These are phyloP conservation scores for Solanum etuberosum DNA, from an alignment of 257 asterid species.

Conservation along the genomic window DNA sequence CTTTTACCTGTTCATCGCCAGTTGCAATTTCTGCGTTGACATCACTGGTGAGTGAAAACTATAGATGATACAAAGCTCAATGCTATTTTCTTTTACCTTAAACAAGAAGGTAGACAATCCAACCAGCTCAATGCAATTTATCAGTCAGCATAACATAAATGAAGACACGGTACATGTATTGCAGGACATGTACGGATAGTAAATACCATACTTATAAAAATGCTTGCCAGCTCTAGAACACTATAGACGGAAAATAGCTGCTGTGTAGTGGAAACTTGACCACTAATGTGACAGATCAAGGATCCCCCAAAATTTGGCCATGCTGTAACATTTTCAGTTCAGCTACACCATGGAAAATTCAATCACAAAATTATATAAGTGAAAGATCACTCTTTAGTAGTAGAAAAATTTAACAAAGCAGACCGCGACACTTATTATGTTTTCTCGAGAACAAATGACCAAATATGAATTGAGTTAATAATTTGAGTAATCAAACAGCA, in stretches of 20 bases:
- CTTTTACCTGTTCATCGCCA: slow-evolving; percentile 78
- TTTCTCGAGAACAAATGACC: neutral
- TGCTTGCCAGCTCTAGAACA: neutral
- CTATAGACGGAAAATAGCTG: neutral
- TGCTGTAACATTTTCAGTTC: neutral
- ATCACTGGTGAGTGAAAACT: neutral
- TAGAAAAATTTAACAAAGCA: neutral
- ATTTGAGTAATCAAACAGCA: neutral
- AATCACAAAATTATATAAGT: neutral
- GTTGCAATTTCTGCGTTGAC: slow-evolving; percentile 47
- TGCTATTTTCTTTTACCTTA: neutral
- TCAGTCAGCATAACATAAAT: neutral
- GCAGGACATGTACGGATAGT: neutral
- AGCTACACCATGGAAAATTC: neutral
- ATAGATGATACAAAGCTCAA: neutral
- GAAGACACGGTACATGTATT: neutral
- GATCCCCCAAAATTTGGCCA: neutral
- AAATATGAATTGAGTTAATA: neutral
- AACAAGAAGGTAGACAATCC: neutral
- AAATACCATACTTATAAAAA: neutral
- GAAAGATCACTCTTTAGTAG: neutral
- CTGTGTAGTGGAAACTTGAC: neutral
- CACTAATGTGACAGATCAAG: neutral
- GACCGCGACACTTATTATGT: neutral
- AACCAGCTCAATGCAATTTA: neutral